Evolutionary conservation across 116 monocot species (phyloP), one percentile per base, ranked within the genome.

Genomic region (Posidonia oceanica): DNA sequence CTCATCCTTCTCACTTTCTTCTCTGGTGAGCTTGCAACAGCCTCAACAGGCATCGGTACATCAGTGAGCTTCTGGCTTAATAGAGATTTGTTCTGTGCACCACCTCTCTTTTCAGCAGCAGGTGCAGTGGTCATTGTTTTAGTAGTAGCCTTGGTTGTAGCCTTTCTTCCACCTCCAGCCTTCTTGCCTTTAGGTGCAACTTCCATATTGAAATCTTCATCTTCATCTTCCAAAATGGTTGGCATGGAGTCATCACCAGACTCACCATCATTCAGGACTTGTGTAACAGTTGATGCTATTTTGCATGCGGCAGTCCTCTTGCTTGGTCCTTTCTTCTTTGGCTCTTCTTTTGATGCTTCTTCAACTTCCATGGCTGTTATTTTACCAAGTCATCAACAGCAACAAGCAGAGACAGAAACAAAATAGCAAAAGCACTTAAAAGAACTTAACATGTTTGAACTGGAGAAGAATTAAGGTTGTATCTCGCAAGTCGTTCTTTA

Each of bases 1-100:
- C 89, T 84, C 64, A 87, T 92, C 83, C 83, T 97, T 75, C 97
- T 82, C n/a, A 92, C 92, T 75, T 97, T 97, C 78, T 87, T 91
- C 66, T 92, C 84, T 1, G 97, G 97, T 1, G 92, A 91, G 17
- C 12, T 72, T 41, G 18, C 54, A 39, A 48, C 57, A 29, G 73
- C 60, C 36, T 75, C 84, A 4, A 39, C 75, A 15, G 83, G 84
- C 66, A 81, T 86, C 68, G 84, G 44, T 52, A 84, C 71, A 29
- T 83, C 78, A 7, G 77, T 78, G 39, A 77, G 61, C 63, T 83
- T 90, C 68, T 83, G 81, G 67, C 16, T 29, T 29, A 29, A 29
- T 29, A 29, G 29, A 29, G 48, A 48, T 48, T 48, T 48, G 48
- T 48, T 48, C n/a, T 69, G 70, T 5, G 72, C 78, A 36, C 59